Evolutionary conservation across 495 filamentous ascomycete genomes (phyloP).

Genomic region (Lasiosphaeria ovina): DNA sequence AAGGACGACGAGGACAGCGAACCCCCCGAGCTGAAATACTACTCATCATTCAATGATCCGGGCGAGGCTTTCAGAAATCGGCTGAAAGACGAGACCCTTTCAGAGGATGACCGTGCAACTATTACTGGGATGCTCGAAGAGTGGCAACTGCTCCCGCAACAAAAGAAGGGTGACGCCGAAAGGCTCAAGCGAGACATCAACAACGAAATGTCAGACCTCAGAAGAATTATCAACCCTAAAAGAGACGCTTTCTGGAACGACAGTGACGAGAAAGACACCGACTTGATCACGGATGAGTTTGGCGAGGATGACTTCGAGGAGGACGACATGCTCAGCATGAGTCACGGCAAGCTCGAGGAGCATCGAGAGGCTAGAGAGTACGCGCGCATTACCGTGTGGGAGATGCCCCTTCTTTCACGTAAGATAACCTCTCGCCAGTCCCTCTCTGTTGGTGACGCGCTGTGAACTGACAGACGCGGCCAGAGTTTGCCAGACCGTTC

Average conservation of each 20-base stretch:
- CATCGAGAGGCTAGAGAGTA: constrained; percentile 89
- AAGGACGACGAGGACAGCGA: constrained; percentile 7
- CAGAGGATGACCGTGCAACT: constrained; percentile 9
- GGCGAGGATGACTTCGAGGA: constrained; percentile 52
- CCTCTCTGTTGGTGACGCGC: background rate
- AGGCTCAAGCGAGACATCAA: constrained; percentile 15
- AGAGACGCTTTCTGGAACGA: constrained; percentile 38
- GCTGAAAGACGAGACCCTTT: constrained; percentile 6
- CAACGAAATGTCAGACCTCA: constrained; percentile 5
- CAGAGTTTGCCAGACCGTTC: constrained; percentile 82
- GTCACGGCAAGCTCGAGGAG: constrained; percentile 82
- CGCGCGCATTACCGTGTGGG: constrained; percentile 84
- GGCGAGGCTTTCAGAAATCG: constrained; percentile 20
- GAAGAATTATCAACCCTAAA: constrained; percentile 12
- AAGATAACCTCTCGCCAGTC: constrained; percentile 33
- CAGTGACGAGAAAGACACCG: constrained; percentile 39
- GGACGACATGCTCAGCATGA: constrained; percentile 78
- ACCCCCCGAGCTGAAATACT: constrained; percentile 3
- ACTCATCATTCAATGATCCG: constrained; percentile 14
- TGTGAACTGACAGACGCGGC: constrained; percentile 3
- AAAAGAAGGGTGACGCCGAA: constrained; percentile 12
- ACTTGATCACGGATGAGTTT: constrained; percentile 39
- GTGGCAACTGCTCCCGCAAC: constrained; percentile 18
- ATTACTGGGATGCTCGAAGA: constrained; percentile 12
- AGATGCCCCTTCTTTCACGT: constrained; percentile 90